Conservation (phyloP, 192 early-diverging fungal species). For the Obelidium mucronatum region DNA sequence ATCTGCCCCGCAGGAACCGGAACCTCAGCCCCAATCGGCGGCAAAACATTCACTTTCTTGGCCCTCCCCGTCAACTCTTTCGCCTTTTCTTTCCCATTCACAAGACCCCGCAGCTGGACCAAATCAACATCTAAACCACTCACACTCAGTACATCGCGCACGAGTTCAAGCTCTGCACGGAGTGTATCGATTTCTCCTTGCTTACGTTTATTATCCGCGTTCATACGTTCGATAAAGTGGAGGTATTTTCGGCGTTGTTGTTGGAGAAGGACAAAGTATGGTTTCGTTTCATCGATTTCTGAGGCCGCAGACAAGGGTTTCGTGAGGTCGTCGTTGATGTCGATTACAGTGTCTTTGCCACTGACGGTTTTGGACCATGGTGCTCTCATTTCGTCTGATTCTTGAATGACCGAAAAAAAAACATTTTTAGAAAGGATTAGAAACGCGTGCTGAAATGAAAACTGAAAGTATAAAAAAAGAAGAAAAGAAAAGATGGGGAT, state of each 20-base stretch:
- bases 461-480: too few relatives aligned
- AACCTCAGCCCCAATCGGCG: conserved; percentile 28
- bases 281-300: conserved; percentile 11
- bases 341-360: not conserved
- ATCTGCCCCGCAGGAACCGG: not conserved
- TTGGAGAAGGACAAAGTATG: conserved; percentile 48
- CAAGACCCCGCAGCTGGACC: conserved; percentile 38
- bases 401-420: too few relatives aligned
- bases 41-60: conserved; percentile 28
- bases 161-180: conserved; percentile 41
- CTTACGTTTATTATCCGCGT: conserved; percentile 51
- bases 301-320: not conserved
- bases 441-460: too few relatives aligned
- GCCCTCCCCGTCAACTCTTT: conserved; percentile 27
- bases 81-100: conserved; percentile 8
- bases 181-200: conserved; percentile 54
- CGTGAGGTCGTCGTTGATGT: not conserved
- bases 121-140: conserved; percentile 44
- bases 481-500: not conserved
- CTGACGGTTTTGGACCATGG: conserved; percentile 24
- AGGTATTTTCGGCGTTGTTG: conserved; percentile 55
- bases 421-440: too few relatives aligned
- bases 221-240: conserved; percentile 46
- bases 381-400: conserved; percentile 34
- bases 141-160: conserved; percentile 44